phyloP scores from a whole-genome alignment of 2,329 filamentous ascomycete genomes.

The Fusarium concolor region DNA sequence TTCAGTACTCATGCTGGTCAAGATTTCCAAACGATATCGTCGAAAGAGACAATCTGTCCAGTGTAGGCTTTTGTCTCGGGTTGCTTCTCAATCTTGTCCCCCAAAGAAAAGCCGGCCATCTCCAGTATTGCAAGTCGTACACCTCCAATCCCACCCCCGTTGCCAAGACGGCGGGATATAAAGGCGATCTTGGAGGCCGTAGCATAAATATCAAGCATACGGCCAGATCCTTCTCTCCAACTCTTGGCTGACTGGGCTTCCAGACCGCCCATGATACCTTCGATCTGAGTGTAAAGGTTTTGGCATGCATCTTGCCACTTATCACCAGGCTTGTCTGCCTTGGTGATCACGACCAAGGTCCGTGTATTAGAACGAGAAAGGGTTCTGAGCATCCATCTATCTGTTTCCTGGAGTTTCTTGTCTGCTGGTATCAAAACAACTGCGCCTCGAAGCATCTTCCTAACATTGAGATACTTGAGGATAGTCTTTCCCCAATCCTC shows the following conservation, averaged over 20 bases:
- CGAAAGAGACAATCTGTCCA: constrained; percentile 54
- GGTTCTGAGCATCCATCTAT: constrained; percentile 60
- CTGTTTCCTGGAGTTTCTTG: constrained; percentile 62
- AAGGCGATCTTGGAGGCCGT: constrained; percentile 54
- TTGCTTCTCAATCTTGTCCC: constrained; percentile 50
- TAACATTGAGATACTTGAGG: constrained; percentile 60
- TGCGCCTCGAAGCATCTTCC: constrained; percentile 62
- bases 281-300: constrained; percentile 45
- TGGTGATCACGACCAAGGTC: constrained; percentile 66
- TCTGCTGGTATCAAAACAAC: constrained; percentile 66
- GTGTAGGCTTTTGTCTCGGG: constrained; percentile 52
- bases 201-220: constrained; percentile 49
- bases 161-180: constrained; percentile 46
- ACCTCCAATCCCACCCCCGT: constrained; percentile 55
- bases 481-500: constrained; percentile 66
- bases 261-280: constrained; percentile 44
- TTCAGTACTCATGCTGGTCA: constrained; percentile 4
- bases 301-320: constrained; percentile 47
- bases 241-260: constrained; percentile 36
- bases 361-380: constrained; percentile 59
- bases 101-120: constrained; percentile 53
- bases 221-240: constrained; percentile 49
- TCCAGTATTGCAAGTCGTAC: constrained; percentile 55
- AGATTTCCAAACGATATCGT: constrained; percentile 54
- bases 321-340: constrained; percentile 62